Percentiles rank a stretch among this genome's conserved stretches.
These are phyloP conservation scores for Solanum rostratum DNA, from an alignment of 257 asterid species.

Conservation along the genomic window DNA sequence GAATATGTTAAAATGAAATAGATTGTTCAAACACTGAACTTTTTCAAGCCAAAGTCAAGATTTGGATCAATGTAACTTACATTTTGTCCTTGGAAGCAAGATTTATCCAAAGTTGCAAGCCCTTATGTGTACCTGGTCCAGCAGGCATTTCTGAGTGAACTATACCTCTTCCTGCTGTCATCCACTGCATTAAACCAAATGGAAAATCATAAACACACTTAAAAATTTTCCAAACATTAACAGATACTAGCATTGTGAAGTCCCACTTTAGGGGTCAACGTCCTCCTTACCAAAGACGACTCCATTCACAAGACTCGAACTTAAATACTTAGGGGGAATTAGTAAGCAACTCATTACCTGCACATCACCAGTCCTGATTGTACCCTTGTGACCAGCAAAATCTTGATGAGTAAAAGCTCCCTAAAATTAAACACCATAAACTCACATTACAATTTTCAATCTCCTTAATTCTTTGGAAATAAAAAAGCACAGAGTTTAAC, in stretches of 20 bases:
- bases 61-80: slow-evolving; percentile 24
- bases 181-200: slow-evolving; percentile 49
- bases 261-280: not conserved
- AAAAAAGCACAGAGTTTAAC: no score
- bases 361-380: slow-evolving; percentile 72
- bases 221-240: not conserved
- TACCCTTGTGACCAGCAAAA: slow-evolving; percentile 81
- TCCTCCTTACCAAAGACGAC: not conserved
- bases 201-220: not conserved
- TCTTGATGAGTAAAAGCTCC: slow-evolving; percentile 89
- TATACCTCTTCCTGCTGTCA: slow-evolving; percentile 98
- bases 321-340: no score
- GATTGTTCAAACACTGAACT: not conserved
- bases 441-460: not conserved
- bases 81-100: slow-evolving; percentile 82
- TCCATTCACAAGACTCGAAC: not conserved
- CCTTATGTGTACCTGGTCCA: slow-evolving; percentile 60
- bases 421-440: slow-evolving; percentile 13
- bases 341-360: slow-evolving; percentile 47
- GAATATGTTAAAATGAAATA: not conserved
- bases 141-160: slow-evolving; percentile 98
- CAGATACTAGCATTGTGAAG: not conserved
- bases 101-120: slow-evolving; percentile 86
- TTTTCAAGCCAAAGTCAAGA: not conserved
- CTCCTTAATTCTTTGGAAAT: not conserved